Evolutionary conservation across 208 protist genomes (phyloP).

Genomic region (Tritrichomonas foetus): DNA sequence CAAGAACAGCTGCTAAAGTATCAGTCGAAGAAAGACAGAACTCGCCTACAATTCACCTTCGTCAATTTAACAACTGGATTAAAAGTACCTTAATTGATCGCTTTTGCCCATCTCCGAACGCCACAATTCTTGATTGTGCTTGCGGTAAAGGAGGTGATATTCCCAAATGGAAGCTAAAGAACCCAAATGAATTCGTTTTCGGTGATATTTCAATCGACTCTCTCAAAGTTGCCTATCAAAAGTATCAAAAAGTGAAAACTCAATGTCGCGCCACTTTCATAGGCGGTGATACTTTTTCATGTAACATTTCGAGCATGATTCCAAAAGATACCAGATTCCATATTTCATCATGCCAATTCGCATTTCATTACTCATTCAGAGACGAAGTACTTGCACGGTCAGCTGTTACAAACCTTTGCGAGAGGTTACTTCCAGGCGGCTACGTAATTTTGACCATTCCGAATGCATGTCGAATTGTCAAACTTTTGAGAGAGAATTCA

Average conservation of each 20-base stretch:
- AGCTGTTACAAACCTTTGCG: background rate
- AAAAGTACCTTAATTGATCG: background rate
- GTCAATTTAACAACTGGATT: slow-evolving; percentile 35
- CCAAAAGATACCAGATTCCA: background rate
- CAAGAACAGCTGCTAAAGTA: background rate
- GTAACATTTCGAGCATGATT: background rate
- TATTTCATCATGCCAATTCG: slow-evolving; percentile 23
- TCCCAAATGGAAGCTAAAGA: background rate
- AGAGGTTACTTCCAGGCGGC: background rate
- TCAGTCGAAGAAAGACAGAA: background rate
- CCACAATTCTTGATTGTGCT: slow-evolving; percentile 12
- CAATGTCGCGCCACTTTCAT: background rate
- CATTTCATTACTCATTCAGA: background rate
- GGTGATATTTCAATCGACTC: slow-evolving; percentile 8
- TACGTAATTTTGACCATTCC: background rate
- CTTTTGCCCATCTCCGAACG: background rate
- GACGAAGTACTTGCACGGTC: background rate
- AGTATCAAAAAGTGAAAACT: background rate
- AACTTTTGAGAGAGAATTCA: background rate
- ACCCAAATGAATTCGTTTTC: background rate
- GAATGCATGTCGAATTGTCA: background rate
- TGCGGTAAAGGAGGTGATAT: slow-evolving; percentile 38
- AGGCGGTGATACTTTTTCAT: background rate
- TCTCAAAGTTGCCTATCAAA: background rate
- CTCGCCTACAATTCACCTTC: background rate